Evolutionary conservation across 1,284 basidiomycete species (phyloP), one percentile per base, ranked within the genome.

Genomic region (Agaricales sp.): DNA sequence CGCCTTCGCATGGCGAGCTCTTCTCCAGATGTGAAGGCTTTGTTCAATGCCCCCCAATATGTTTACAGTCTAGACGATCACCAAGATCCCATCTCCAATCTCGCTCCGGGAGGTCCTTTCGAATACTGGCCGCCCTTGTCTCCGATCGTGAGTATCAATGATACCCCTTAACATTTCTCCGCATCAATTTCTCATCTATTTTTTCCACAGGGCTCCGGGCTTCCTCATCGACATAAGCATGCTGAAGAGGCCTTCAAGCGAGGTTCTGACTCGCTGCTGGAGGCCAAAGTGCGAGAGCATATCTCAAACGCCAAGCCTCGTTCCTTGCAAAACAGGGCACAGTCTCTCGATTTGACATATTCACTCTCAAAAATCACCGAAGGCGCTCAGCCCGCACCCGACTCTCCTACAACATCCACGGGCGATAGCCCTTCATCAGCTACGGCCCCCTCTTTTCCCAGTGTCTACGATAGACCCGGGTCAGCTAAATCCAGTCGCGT

Each of bases 11-110:
- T 93, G 51, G 89, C 89, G 8, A 89, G 82, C 55, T 92, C 91
- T 6, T 89, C 92, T 2, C 90, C 92, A 0, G 92, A 97, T 60
- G 93, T 98, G 52, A 97, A 97, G 67, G 92, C 94, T 0, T 66
- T 97, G 52, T 97, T 98, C 68, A 91, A 89, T 60, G 79, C 82
- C 1, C 81, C 84, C 25, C 39, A 41, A 16, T 87, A 85, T 57
- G 79, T 87, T 54, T 86, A 86, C 57, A 79, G 84, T 56, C 67
- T 87, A 2, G 83, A 87, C 52, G 80, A 85, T 51, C 78, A 75
- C 18, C 77, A 85, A 50, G 84, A 82, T 53, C 70, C 43, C 78
- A 77, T 55, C 65, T 74, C 8, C 74, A 69, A 45, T 84, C 80
- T 56, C 61, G 75, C 26, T 66, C 74, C 39, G 74, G 39, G 68